Evolutionary conservation across 2,329 filamentous ascomycete species (phyloP).

Genomic region (Corniculantispora saksenae): DNA sequence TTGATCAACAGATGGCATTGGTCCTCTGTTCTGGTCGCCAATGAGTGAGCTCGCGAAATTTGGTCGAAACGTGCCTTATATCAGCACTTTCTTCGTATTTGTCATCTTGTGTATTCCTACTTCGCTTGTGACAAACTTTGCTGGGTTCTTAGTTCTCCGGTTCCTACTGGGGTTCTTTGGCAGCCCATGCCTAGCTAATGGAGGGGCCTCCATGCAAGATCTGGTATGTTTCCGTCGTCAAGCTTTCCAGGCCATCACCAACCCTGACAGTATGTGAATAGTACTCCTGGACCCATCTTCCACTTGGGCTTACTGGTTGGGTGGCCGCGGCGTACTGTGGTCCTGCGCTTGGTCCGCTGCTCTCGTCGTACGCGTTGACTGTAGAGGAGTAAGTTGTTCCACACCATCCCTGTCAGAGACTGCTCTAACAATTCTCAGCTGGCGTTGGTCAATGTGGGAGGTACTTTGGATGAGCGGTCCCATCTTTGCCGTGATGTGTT

Average conservation of each 20-base stretch:
- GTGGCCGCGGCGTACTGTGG: slow-evolving; percentile 54
- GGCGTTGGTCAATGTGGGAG: slow-evolving; percentile 67
- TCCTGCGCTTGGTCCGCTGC: slow-evolving; percentile 33
- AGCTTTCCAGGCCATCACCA: no score
- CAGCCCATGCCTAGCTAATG: slow-evolving; percentile 63
- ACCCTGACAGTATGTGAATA: no score
- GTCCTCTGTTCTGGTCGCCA: slow-evolving; percentile 66
- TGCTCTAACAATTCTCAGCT: no score
- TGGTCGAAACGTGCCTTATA: slow-evolving; percentile 68
- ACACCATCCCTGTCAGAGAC: slow-evolving; percentile 55
- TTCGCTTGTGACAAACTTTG: slow-evolving; percentile 62
- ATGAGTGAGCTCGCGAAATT: slow-evolving; percentile 66
- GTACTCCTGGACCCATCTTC: no score
- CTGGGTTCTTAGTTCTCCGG: slow-evolving; percentile 63
- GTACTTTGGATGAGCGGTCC: slow-evolving; percentile 63
- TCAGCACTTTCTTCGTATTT: slow-evolving; percentile 67
- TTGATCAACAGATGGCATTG: no score
- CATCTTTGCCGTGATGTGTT: slow-evolving; percentile 60
- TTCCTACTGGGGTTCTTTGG: slow-evolving; percentile 69
- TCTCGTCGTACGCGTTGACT: no score
- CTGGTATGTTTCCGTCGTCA: no score
- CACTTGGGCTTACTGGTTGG: no score
- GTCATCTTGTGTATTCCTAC: slow-evolving; percentile 67
- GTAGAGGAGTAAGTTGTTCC: no score
- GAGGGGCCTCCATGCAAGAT: slow-evolving; percentile 54